Evolutionary conservation across 2,329 filamentous ascomycete genomes (phyloP).

Genomic region (Epichloe gansuensis): DNA sequence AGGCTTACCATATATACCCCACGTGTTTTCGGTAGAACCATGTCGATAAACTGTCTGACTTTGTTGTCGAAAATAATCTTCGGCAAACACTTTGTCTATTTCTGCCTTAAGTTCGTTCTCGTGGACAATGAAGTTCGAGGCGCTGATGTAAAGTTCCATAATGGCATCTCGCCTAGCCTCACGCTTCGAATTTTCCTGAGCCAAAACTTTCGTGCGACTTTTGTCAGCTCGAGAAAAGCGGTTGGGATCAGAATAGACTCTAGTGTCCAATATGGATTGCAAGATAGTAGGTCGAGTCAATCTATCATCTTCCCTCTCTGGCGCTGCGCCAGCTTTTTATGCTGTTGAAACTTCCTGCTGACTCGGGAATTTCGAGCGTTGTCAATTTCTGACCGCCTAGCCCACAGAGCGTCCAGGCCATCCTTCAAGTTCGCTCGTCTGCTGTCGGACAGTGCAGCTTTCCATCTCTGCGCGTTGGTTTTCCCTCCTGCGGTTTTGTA

Average conservation of each 20-base stretch:
- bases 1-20: slow-evolving; percentile 37
- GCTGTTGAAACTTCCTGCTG: slow-evolving; percentile 32
- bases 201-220: slow-evolving; percentile 31
- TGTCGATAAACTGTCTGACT: slow-evolving; percentile 16
- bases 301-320: slow-evolving; percentile 63
- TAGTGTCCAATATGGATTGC: slow-evolving; percentile 33
- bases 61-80: slow-evolving; percentile 38
- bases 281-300: slow-evolving; percentile 60
- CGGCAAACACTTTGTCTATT: slow-evolving; percentile 66
- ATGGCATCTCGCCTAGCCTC: slow-evolving; percentile 57
- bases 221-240: slow-evolving; percentile 43
- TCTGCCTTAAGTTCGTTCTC: slow-evolving; percentile 63
- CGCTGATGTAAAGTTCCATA: slow-evolving; percentile 82
- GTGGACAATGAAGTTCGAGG: slow-evolving; percentile 72
- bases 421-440: slow-evolving; percentile 61
- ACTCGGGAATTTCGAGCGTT: slow-evolving; percentile 24
- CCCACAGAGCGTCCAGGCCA: slow-evolving; percentile 58
- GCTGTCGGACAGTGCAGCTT: slow-evolving; percentile 56
- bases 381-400: slow-evolving; percentile 44
- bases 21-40: slow-evolving; percentile 35
- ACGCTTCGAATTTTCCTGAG: slow-evolving; percentile 33
- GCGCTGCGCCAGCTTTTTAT: slow-evolving; percentile 43
- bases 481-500: slow-evolving; percentile 22
- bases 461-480: slow-evolving; percentile 44
- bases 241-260: slow-evolving; percentile 47